phyloP scores from a whole-genome alignment of 495 filamentous ascomycete species.

The Hypomontagnella submonticulosa region DNA sequence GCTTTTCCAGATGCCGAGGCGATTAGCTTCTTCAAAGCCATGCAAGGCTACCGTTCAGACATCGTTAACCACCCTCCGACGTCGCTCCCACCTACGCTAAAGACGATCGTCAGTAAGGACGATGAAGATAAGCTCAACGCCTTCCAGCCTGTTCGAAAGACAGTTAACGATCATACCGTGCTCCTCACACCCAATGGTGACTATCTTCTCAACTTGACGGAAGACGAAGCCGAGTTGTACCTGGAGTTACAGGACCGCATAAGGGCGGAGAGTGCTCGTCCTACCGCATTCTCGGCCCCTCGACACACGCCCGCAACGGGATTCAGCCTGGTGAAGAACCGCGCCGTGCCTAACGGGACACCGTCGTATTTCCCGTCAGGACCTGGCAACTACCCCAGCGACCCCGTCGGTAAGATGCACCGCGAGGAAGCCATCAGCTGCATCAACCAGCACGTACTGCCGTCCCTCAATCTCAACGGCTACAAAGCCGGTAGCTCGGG shows the following conservation, averaged over 20 bases:
- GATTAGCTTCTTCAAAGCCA: conserved; percentile 46
- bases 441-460: conserved; percentile 73
- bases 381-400: conserved; percentile 54
- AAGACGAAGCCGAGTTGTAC: conserved; percentile 81
- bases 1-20: conserved; percentile 39
- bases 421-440: conserved; percentile 71
- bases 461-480: conserved; percentile 58
- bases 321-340: conserved; percentile 65
- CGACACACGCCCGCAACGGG: conserved; percentile 58
- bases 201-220: conserved; percentile 77
- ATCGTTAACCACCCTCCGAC: conserved; percentile 21
- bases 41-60: conserved; percentile 42
- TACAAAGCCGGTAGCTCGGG: conserved; percentile 50
- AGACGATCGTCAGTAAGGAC: conserved; percentile 62
- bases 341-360: conserved; percentile 66
- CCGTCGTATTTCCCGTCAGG: conserved; percentile 63
- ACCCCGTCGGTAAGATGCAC: conserved; percentile 67
- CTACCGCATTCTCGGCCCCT: conserved; percentile 61
- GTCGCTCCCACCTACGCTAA: conserved; percentile 50
- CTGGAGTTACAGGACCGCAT: conserved; percentile 76
- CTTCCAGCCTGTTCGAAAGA: conserved; percentile 62
- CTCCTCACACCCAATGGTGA: conserved; percentile 83
- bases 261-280: conserved; percentile 53
- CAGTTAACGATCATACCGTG: conserved; percentile 61
- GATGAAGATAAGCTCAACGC: conserved; percentile 60